Percentiles rank a stretch among this genome's conserved stretches.
Evolutionary conservation across 1,139 yeast genomes (phyloP).

Genomic region (Eremothecium cymbalariae): DNA sequence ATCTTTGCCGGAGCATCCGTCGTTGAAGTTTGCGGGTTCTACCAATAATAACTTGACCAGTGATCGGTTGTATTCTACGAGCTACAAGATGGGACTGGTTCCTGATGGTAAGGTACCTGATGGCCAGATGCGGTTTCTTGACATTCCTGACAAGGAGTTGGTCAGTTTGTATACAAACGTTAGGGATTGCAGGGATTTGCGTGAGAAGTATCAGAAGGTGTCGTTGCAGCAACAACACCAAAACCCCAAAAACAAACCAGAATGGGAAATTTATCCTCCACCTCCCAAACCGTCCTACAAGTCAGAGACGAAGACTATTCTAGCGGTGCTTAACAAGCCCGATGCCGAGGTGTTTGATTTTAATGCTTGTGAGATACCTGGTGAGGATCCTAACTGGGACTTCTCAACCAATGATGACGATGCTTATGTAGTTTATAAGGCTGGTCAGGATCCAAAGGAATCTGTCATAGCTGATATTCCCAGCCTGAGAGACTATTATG

Average conservation of each 20-base stretch:
- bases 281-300: constrained; percentile 94
- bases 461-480: constrained; percentile 57
- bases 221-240: constrained; percentile 67
- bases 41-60: constrained; percentile 1
- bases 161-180: constrained; percentile 64
- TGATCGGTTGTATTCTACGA: constrained; percentile 11
- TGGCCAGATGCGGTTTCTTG: constrained; percentile 54
- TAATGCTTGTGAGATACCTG: constrained; percentile 58
- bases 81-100: constrained; percentile 44
- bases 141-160: constrained; percentile 61
- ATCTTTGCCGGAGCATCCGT: constrained; percentile 26
- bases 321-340: constrained; percentile 33
- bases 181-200: constrained; percentile 59
- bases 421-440: constrained; percentile 55
- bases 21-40: constrained; percentile 4
- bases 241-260: constrained; percentile 68
- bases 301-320: constrained; percentile 51
- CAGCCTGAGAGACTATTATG: constrained; percentile 69
- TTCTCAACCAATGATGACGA: constrained; percentile 53
- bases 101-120: too few species aligned
- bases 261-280: constrained; percentile 81
- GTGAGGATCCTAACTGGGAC: constrained; percentile 40
- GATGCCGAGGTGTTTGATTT: constrained; percentile 53
- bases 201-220: constrained; percentile 64
- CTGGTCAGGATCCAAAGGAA: constrained; percentile 30